A percentile compares a stretch with the other conserved stretches of the same genome.
These are phyloP conservation scores for Leucaena leucocephala DNA, from an alignment of 306 rosid genomes.

Conservation along the genomic window DNA sequence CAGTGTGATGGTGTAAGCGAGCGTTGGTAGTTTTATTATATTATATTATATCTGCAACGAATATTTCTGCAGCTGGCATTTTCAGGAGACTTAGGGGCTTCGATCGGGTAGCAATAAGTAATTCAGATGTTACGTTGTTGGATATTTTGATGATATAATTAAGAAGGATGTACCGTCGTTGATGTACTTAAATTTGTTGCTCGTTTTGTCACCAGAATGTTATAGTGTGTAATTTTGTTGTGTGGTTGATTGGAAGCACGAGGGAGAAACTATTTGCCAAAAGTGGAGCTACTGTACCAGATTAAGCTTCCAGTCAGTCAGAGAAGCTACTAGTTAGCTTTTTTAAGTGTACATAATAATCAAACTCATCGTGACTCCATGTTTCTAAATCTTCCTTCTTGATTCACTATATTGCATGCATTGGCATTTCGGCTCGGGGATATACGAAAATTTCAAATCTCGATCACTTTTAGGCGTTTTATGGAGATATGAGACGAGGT, in stretches of 20 bases:
- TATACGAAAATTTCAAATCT: background rate
- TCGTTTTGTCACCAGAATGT: background rate
- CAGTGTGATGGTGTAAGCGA: constrained; percentile 4
- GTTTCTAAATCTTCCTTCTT: background rate
- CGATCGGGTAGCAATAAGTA: background rate
- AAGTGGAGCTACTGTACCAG: constrained; percentile 25
- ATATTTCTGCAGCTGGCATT: constrained; percentile 6
- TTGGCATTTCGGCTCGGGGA: background rate
- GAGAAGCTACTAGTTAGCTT: constrained; percentile 13
- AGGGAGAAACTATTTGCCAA: background rate
- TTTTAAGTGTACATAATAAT: constrained; percentile 35
- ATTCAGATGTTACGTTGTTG: constrained; percentile 22
- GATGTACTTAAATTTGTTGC: background rate
- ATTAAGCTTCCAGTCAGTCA: background rate
- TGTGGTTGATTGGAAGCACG: constrained; percentile 19
- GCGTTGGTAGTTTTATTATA: background rate
- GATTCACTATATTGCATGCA: background rate
- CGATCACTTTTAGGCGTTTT: background rate
- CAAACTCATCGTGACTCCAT: constrained; percentile 19
- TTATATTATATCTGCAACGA: background rate
- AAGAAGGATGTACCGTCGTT: background rate
- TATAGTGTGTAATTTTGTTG: constrained; percentile 32
- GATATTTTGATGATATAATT: background rate
- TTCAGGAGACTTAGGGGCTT: background rate
- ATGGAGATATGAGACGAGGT: background rate